phyloP scores from a whole-genome alignment of 1,284 basidiomycete species.

The Neotropicomus parvogracilis region DNA sequence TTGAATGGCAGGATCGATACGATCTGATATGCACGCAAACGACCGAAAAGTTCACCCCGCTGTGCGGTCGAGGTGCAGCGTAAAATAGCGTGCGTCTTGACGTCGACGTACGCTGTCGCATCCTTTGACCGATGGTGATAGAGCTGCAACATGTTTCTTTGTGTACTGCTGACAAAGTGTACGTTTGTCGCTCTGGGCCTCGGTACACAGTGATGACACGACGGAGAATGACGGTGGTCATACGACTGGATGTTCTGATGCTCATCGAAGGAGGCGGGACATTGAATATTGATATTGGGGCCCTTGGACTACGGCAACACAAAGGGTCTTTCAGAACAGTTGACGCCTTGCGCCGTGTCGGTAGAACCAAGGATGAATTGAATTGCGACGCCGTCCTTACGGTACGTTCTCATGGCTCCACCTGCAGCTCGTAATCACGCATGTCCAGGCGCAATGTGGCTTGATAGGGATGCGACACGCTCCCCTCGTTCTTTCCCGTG shows the following conservation, averaged over 20 bases:
- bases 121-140: slow-evolving; percentile 3
- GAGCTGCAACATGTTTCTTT: neutral
- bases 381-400: neutral
- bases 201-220: too few relatives aligned
- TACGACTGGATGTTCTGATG: too few relatives aligned
- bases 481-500: neutral
- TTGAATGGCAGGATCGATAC: neutral
- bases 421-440: neutral
- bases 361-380: slow-evolving; percentile 5
- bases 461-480: neutral
- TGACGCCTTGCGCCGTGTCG: slow-evolving; percentile 7
- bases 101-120: too few relatives aligned
- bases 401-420: neutral
- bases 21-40: slow-evolving; percentile 2
- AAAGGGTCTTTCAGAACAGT: too few relatives aligned
- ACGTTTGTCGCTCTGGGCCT: too few relatives aligned
- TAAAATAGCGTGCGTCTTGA: too few relatives aligned
- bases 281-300: too few relatives aligned
- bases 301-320: too few relatives aligned
- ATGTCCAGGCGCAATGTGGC: slow-evolving; percentile 9
- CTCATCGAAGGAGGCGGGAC: too few relatives aligned
- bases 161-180: neutral
- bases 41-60: neutral
- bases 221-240: too few relatives aligned
- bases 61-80: too few relatives aligned